Conservation (phyloP, 805 yeast genomes). For the Wickerhamiella domercqiae region DNA sequence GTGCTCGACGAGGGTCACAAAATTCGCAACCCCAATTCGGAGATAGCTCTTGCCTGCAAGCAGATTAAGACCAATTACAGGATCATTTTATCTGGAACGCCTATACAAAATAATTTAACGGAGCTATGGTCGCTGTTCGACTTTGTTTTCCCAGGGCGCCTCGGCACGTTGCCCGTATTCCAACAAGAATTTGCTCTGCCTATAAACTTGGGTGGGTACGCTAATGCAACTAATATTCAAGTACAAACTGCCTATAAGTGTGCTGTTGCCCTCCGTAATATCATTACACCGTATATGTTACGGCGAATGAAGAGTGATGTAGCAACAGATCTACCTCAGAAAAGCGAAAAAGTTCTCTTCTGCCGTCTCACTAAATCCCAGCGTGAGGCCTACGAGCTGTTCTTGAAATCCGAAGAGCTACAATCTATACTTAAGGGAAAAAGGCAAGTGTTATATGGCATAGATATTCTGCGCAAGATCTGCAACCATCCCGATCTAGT, state of each 20-base stretch:
- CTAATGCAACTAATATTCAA: constrained; percentile 89
- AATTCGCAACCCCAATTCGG: constrained; percentile 87
- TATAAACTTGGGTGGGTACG: constrained; percentile 93
- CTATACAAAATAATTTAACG: constrained; percentile 81
- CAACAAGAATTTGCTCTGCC: constrained; percentile 87
- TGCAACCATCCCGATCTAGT: constrained; percentile 93
- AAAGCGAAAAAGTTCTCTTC: constrained; percentile 85
- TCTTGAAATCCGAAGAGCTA: constrained; percentile 63
- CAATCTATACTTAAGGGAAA: constrained; percentile 56
- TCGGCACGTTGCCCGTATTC: constrained; percentile 90
- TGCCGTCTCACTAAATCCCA: constrained; percentile 73
- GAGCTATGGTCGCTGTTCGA: constrained; percentile 94
- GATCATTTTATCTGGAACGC: constrained; percentile 85
- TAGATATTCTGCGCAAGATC: constrained; percentile 76
- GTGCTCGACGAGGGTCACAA: constrained; percentile 95
- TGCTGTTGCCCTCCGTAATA: constrained; percentile 76
- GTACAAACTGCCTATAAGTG: constrained; percentile 94
- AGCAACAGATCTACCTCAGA: constrained; percentile 85
- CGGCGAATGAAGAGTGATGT: constrained; percentile 86
- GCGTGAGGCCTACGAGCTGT: constrained; percentile 54
- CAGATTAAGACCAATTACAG: constrained; percentile 73
- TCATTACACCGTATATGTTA: constrained; percentile 77
- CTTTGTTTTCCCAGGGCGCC: constrained; percentile 83
- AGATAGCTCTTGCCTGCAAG: constrained; percentile 71
- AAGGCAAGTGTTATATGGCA: constrained; percentile 73